Conservation (phyloP, 176 grass and related monocot species). For the Oryza meridionalis region DNA sequence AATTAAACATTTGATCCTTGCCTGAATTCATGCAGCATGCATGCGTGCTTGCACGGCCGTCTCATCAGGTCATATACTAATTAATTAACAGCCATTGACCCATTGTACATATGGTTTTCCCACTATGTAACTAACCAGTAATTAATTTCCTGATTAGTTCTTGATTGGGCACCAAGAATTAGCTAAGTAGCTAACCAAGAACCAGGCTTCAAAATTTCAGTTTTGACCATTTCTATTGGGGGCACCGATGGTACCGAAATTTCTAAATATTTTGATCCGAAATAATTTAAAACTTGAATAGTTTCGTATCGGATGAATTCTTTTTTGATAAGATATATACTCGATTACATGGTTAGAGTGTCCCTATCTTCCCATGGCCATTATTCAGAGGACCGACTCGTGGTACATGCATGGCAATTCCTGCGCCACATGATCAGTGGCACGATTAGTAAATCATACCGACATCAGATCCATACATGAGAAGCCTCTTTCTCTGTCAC, state of each 20-base stretch:
- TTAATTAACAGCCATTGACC: neutral
- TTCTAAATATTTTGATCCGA: too few relatives aligned
- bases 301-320: neutral
- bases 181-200: neutral
- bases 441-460: neutral
- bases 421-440: neutral
- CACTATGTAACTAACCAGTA: neutral
- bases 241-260: too few relatives aligned
- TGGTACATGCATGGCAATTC: neutral
- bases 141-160: neutral
- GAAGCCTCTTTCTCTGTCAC: neutral
- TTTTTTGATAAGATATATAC: neutral
- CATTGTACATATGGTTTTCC: neutral
- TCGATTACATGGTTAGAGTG: neutral
- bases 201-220: too few relatives aligned
- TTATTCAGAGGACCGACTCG: neutral
- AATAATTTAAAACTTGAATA: too few relatives aligned
- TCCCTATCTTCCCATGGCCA: neutral
- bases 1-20: neutral
- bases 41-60: neutral
- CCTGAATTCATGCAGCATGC: neutral
- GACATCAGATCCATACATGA: neutral
- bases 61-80: neutral
- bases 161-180: neutral
- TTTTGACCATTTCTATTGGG: too few relatives aligned